Conservation (phyloP, 2,329 filamentous ascomycete genomes). For the Ophiostoma quercus region DNA sequence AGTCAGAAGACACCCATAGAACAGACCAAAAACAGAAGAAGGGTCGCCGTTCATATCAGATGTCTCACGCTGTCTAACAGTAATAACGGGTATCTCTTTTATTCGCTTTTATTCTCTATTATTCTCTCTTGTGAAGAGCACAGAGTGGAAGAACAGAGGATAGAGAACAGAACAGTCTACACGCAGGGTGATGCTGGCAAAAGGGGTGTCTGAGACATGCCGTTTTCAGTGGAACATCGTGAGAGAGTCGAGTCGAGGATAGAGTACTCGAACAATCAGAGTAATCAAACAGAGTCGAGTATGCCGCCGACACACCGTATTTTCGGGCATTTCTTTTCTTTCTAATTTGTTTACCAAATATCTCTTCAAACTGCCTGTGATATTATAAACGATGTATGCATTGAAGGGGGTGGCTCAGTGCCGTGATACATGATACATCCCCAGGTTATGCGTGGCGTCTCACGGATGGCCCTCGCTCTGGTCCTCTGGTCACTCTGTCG, state of each 20-base stretch:
- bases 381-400: slow-evolving; percentile 15
- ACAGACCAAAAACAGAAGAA: neutral
- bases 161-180: neutral
- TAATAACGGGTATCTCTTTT: neutral
- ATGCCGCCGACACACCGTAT: neutral
- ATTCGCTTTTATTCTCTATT: neutral
- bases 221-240: slow-evolving; percentile 13
- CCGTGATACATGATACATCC: neutral
- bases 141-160: neutral
- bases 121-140: neutral
- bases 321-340: neutral
- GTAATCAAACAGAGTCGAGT: neutral
- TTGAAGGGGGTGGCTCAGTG: slow-evolving; percentile 23
- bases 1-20: too few relatives aligned
- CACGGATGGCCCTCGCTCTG: neutral
- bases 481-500: too few relatives aligned
- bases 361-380: neutral
- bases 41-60: neutral
- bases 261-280: neutral
- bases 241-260: neutral
- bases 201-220: slow-evolving; percentile 17
- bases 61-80: slow-evolving; percentile 4
- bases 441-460: slow-evolving; percentile 4
- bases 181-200: slow-evolving; percentile 11
- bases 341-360: too few relatives aligned